Conservation (phyloP, 345 rosid species). For the Hypericum perforatum region DNA sequence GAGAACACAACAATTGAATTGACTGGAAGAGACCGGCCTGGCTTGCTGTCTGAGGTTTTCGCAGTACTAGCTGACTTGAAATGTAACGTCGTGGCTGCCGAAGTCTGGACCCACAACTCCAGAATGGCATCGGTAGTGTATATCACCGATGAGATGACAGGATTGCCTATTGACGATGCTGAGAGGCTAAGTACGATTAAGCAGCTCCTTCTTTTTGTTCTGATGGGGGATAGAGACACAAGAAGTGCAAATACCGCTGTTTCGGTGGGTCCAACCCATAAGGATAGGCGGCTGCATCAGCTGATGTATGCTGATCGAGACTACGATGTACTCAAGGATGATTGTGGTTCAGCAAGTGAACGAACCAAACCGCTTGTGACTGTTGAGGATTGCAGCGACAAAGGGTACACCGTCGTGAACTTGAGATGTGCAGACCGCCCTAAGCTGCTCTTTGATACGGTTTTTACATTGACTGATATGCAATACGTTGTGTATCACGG, state of each 20-base stretch:
- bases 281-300: conserved; percentile 67
- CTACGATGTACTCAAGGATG: conserved; percentile 35
- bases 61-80: conserved; percentile 67
- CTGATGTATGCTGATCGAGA: conserved; percentile 87
- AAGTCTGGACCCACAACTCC: conserved; percentile 85
- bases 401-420: conserved; percentile 67
- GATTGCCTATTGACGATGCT: conserved; percentile 42
- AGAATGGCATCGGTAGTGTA: conserved; percentile 75
- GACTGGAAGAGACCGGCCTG: conserved; percentile 72
- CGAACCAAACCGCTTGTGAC: conserved; percentile 39
- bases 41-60: conserved; percentile 69
- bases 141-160: conserved; percentile 48
- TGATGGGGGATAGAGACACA: conserved; percentile 57
- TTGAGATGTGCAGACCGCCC: conserved; percentile 64
- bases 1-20: conserved; percentile 60
- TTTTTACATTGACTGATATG: conserved; percentile 79
- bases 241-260: conserved; percentile 59
- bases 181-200: conserved; percentile 45
- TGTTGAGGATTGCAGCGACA: conserved; percentile 49
- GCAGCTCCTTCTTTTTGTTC: conserved; percentile 51
- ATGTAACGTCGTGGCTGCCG: conserved; percentile 66
- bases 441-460: conserved; percentile 64
- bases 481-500: conserved; percentile 69
- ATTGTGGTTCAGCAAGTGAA: conserved; percentile 26
- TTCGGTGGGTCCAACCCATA: conserved; percentile 59